Conservation (phyloP, 129 eudicot genomes). For the Ambrosia artemisiifolia region DNA sequence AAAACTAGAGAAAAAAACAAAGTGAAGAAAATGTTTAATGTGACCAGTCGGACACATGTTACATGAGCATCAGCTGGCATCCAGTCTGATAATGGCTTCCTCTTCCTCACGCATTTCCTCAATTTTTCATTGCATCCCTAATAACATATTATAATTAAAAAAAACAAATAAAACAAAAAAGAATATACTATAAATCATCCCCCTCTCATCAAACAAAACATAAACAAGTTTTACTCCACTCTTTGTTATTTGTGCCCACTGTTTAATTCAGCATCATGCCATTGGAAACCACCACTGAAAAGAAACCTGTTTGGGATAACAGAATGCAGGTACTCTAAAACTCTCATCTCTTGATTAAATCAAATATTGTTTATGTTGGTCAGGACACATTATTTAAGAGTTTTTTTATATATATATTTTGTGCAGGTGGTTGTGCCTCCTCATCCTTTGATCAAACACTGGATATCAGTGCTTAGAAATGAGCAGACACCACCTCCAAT, state of each 20-base stretch:
- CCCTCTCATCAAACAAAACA: no score
- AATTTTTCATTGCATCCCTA: not conserved
- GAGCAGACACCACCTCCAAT: slow-evolving; percentile 80
- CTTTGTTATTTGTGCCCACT: not conserved
- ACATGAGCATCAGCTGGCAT: not conserved
- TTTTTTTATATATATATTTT: not conserved
- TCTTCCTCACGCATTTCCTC: not conserved
- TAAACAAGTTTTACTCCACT: no score
- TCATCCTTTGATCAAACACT: slow-evolving; percentile 94
- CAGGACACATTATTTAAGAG: not conserved
- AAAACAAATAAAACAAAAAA: no score
- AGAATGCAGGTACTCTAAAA: slow-evolving; percentile 45
- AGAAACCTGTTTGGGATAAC: slow-evolving; percentile 26
- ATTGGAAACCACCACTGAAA: slow-evolving; percentile 39
- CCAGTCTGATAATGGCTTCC: not conserved
- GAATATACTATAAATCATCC: no score
- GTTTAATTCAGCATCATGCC: slow-evolving; percentile 21
- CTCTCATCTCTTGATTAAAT: not conserved
- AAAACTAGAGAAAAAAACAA: not conserved
- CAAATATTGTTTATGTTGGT: not conserved
- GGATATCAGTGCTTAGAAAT: slow-evolving; percentile 97
- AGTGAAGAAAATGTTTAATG: not conserved
- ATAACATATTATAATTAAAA: not conserved
- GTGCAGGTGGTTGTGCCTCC: slow-evolving; percentile 85
- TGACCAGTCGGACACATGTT: not conserved